phyloP scores from a whole-genome alignment of 2,329 filamentous ascomycete species.

The Talaromyces sp. region DNA sequence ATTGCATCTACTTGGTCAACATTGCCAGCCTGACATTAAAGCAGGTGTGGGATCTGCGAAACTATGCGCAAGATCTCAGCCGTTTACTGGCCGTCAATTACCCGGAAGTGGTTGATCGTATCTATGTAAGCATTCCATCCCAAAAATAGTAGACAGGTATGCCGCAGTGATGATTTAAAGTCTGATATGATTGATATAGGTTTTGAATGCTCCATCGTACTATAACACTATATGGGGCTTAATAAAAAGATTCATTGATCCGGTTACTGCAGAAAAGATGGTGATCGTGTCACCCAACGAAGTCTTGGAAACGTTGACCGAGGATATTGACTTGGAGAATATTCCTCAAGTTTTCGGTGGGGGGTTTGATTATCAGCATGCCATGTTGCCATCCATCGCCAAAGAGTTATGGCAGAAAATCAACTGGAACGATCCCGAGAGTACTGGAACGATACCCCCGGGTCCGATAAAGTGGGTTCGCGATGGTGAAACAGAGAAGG shows the following conservation, averaged over 20 bases:
- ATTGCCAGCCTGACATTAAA: neutral
- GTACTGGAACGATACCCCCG: neutral
- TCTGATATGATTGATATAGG: neutral
- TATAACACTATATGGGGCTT: neutral
- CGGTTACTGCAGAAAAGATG: neutral
- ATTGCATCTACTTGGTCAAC: neutral
- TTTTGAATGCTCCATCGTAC: neutral
- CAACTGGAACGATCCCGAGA: neutral
- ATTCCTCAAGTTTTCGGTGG: neutral
- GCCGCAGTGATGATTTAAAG: neutral
- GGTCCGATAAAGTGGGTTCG: neutral
- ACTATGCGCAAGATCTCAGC: neutral
- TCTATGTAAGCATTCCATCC: neutral
- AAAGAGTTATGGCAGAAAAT: neutral
- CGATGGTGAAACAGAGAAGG: neutral
- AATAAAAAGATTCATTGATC: neutral
- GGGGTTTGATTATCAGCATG: neutral
- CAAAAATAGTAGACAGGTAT: too few species aligned
- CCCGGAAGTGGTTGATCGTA: conserved; percentile 2
- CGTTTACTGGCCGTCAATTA: neutral
- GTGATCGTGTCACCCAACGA: neutral
- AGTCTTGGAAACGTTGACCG: neutral
- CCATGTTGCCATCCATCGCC: neutral
- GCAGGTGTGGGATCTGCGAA: neutral
- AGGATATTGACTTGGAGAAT: conserved; percentile 1